phyloP scores from a whole-genome alignment of 1,139 yeast species.

The Wickerhamiella infanticola region DNA sequence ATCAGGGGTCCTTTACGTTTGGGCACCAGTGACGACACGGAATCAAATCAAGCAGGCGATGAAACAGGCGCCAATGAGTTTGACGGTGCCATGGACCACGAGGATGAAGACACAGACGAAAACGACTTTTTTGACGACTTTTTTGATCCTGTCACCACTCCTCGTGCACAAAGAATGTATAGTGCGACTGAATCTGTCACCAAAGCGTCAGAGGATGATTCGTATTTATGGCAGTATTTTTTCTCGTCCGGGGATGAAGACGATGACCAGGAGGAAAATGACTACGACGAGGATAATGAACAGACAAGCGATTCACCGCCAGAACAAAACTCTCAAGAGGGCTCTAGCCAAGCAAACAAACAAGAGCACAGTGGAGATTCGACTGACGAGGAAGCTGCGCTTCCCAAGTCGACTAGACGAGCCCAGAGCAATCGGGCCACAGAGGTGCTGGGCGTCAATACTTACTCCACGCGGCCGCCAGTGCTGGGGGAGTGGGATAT shows the following conservation, averaged over 20 bases:
- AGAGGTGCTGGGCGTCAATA: slow-evolving; percentile 74
- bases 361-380: slow-evolving; percentile 49
- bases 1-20: background rate
- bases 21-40: background rate
- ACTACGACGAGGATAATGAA: slow-evolving; percentile 4
- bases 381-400: slow-evolving; percentile 72
- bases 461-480: slow-evolving; percentile 80
- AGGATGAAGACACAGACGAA: slow-evolving; percentile 15
- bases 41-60: no score
- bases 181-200: background rate
- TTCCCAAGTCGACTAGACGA: slow-evolving; percentile 48
- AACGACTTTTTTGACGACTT: slow-evolving; percentile 21
- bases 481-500: slow-evolving; percentile 87
- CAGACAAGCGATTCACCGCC: background rate
- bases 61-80: background rate
- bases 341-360: slow-evolving; percentile 14
- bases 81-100: slow-evolving; percentile 9
- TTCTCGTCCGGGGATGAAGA: slow-evolving; percentile 24
- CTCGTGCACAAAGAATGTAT: background rate
- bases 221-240: slow-evolving; percentile 28
- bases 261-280: slow-evolving; percentile 3
- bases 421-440: slow-evolving; percentile 64
- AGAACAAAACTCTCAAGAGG: slow-evolving; percentile 7
- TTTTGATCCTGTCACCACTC: slow-evolving; percentile 18
- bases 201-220: slow-evolving; percentile 21